Conservation (phyloP, 148 eudicot genomes). For the Agrostemma githago region DNA sequence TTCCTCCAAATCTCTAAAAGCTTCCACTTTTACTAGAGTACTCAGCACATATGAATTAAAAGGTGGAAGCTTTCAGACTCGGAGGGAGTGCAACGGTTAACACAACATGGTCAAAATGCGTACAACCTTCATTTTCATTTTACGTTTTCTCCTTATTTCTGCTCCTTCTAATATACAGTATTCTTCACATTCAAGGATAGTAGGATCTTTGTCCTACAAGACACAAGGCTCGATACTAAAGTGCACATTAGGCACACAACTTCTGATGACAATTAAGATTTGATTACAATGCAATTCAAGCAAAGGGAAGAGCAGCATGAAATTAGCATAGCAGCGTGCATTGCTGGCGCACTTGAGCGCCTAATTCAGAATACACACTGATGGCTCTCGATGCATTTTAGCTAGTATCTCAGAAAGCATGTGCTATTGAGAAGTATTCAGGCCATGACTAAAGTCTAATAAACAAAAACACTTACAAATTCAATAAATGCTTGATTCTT, state of each 20-base stretch:
- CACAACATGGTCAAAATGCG: background rate
- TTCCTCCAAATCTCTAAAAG: too few species aligned
- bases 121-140: background rate
- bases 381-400: background rate
- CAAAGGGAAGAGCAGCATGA: too few species aligned
- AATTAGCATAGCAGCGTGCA: too few species aligned
- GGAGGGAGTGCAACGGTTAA: background rate
- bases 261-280: too few species aligned
- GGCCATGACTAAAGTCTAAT: background rate
- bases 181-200: background rate
- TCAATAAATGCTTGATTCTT: slow-evolving; percentile 96
- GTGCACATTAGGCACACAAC: too few species aligned
- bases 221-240: too few species aligned
- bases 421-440: background rate
- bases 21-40: too few species aligned
- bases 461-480: slow-evolving; percentile 57
- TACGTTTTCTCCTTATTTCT: background rate
- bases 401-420: background rate
- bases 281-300: too few species aligned
- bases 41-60: background rate
- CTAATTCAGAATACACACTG: too few species aligned
- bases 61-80: background rate
- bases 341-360: too few species aligned
- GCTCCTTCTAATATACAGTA: background rate
- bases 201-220: background rate